These are phyloP conservation scores for Acorus gramineus DNA, from an alignment of 106 monocot genomes.

Conservation along the genomic window DNA sequence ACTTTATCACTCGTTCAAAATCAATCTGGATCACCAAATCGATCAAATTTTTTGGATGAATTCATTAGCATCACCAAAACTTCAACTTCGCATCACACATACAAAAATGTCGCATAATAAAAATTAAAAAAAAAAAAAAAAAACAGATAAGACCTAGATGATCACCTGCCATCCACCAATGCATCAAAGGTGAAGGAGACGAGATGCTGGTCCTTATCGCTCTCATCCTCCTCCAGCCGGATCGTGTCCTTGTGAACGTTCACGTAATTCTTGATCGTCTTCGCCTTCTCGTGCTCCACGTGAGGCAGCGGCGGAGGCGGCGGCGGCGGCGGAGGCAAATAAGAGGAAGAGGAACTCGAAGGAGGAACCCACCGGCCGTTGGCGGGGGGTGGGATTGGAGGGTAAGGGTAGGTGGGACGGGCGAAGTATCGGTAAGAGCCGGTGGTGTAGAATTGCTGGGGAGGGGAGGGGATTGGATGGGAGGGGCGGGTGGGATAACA, in stretches of 20 bases:
- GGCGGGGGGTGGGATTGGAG: neutral
- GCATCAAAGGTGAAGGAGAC: slow-evolving; percentile 81
- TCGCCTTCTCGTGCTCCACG: slow-evolving; percentile 66
- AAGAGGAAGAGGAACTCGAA: neutral
- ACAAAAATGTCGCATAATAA: neutral
- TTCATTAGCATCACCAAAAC: too few species aligned
- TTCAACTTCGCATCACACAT: neutral
- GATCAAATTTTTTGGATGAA: too few species aligned
- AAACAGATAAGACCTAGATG: neutral
- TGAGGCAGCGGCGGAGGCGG: slow-evolving; percentile 28
- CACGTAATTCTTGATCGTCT: slow-evolving; percentile 70
- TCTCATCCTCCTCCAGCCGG: slow-evolving; percentile 37
- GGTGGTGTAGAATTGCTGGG: neutral
- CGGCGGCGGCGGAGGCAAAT: neutral
- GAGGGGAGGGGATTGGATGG: neutral
- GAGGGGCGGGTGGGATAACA: neutral
- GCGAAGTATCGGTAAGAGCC: neutral
- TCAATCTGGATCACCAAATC: too few species aligned
- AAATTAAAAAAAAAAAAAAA: neutral
- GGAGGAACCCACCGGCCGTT: neutral
- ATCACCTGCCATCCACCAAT: slow-evolving; percentile 65
- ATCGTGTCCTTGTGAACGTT: slow-evolving; percentile 86
- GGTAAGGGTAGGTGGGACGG: neutral
- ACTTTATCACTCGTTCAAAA: too few species aligned
- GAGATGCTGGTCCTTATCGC: slow-evolving; percentile 39